Percentiles rank a stretch among this genome's conserved stretches.
phyloP scores from a whole-genome alignment of 345 rosid genomes.

The Boechera retrofracta region DNA sequence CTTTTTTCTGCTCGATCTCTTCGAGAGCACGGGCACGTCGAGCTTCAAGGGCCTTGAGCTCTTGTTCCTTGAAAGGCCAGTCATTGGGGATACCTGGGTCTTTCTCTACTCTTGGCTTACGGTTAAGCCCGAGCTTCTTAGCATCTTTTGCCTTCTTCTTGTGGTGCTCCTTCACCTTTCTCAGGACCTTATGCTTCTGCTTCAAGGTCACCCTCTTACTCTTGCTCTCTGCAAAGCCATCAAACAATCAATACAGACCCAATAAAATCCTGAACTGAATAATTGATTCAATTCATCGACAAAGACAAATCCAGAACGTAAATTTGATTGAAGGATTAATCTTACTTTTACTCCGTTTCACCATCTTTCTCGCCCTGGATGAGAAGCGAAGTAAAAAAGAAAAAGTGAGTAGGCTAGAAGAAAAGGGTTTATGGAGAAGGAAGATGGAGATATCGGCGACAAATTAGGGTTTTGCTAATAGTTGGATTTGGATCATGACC shows the following conservation, averaged over 20 bases:
- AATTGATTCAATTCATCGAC: neutral
- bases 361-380: conserved; percentile 50
- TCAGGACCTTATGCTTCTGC: conserved; percentile 84
- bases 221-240: conserved; percentile 74
- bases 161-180: conserved; percentile 94
- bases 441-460: conserved; percentile 16
- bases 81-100: conserved; percentile 98
- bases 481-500: conserved; percentile 20
- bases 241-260: conserved; percentile 1
- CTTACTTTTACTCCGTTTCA: conserved; percentile 87
- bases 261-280: too few relatives aligned
- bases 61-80: conserved; percentile 98
- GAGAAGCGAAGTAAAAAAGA: neutral
- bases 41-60: conserved; percentile 89
- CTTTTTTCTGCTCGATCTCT: conserved; percentile 85
- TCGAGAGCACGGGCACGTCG: conserved; percentile 89
- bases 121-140: conserved; percentile 68
- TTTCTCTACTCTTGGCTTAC: conserved; percentile 74
- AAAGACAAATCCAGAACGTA: neutral
- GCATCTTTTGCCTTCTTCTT: conserved; percentile 96
- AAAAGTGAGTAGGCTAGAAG: neutral
- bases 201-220: conserved; percentile 86
- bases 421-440: conserved; percentile 22
- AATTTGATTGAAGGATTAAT: neutral
- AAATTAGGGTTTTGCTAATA: conserved; percentile 45